phyloP scores from a whole-genome alignment of 2,329 filamentous ascomycete species.

The Drechslerella stenobrocha region DNA sequence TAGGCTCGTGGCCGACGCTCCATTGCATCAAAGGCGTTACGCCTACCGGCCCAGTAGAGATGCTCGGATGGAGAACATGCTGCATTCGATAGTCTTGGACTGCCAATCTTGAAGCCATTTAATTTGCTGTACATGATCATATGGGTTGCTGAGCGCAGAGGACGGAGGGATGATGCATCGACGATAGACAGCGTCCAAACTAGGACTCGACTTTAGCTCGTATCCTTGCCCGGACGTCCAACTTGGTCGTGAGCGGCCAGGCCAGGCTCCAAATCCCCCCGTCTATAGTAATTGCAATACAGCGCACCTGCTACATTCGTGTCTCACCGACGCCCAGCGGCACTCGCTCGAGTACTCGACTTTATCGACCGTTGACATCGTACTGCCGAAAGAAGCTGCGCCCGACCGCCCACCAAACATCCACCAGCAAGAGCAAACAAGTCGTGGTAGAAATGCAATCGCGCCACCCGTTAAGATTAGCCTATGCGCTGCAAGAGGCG shows the following conservation, averaged over 20 bases:
- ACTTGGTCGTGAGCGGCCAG: too few species aligned
- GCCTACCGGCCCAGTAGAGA: not conserved
- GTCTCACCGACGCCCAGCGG: not conserved
- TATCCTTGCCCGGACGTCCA: too few species aligned
- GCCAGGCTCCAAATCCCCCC: too few species aligned
- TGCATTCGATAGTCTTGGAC: not conserved
- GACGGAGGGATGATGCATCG: not conserved
- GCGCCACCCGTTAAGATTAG: slow-evolving; percentile 22
- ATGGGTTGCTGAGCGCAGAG: not conserved
- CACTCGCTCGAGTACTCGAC: not conserved
- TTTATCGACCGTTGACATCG: slow-evolving; percentile 2
- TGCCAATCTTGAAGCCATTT: not conserved
- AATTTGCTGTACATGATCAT: not conserved
- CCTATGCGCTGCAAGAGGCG: slow-evolving; percentile 15
- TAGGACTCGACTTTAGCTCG: too few species aligned
- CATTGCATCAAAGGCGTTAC: slow-evolving; percentile 9
- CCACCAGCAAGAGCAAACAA: not conserved
- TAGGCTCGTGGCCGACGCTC: not conserved
- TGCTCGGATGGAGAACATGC: not conserved
- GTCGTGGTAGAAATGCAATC: not conserved
- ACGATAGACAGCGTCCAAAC: not conserved
- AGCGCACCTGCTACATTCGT: too few species aligned
- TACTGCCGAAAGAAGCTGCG: not conserved
- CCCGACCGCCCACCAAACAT: not conserved
- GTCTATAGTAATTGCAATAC: too few species aligned